Evolutionary conservation across 1,139 yeast species (phyloP).

Genomic region (Taphrina wiesneri): DNA sequence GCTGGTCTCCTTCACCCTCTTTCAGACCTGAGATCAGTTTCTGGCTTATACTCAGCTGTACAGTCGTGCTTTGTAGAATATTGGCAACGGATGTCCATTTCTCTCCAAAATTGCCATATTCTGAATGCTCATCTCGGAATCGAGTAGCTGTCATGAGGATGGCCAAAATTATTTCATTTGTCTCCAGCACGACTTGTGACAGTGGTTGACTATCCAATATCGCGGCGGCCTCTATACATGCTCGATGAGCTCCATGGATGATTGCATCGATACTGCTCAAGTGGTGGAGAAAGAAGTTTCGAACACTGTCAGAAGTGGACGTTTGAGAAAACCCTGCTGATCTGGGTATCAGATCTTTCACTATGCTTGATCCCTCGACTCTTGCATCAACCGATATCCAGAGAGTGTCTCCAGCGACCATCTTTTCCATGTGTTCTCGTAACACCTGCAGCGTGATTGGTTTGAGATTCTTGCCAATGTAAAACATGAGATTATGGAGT

Average conservation of each 20-base stretch:
- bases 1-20: conserved; percentile 25
- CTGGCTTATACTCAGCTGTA: conserved; percentile 41
- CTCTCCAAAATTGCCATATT: conserved; percentile 11
- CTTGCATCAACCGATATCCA: conserved; percentile 50
- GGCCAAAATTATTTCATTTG: conserved; percentile 43
- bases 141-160: conserved; percentile 43
- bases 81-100: conserved; percentile 45
- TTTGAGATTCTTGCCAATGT: conserved; percentile 53
- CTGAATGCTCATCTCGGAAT: conserved; percentile 35
- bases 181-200: conserved; percentile 39
- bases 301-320: conserved; percentile 30
- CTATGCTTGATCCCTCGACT: conserved; percentile 19
- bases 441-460: conserved; percentile 44
- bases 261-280: conserved; percentile 37
- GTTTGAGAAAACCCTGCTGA: conserved; percentile 25
- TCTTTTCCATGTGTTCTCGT: conserved; percentile 58
- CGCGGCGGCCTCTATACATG: conserved; percentile 34
- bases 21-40: conserved; percentile 28
- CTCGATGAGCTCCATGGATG: conserved; percentile 34
- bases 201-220: conserved; percentile 32
- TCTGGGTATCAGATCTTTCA: conserved; percentile 31
- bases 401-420: conserved; percentile 56
- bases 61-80: conserved; percentile 42
- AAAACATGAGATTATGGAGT: conserved; percentile 52
- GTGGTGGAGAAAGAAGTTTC: conserved; percentile 37